Evolutionary conservation across 371 early-diverging fungal species (phyloP).

Genomic region (Rhizopus delemar): DNA sequence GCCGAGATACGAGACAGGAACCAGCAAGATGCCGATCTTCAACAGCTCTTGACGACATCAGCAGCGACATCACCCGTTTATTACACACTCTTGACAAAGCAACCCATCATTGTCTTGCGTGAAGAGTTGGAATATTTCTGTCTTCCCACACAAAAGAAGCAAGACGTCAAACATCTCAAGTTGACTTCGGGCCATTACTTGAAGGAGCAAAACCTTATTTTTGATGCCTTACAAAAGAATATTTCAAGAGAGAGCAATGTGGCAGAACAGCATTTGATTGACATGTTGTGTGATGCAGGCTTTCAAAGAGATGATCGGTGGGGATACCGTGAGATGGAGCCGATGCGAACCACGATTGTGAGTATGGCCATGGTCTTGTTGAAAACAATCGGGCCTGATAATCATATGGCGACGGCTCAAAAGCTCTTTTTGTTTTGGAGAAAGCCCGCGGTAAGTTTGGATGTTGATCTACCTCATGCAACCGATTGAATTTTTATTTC

Average conservation of each 20-base stretch:
- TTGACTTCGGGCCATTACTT: slow-evolving; percentile 65
- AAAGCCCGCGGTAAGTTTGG: slow-evolving; percentile 71
- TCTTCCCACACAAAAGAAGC: slow-evolving; percentile 44
- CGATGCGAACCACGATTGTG: slow-evolving; percentile 63
- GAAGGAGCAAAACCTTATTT: slow-evolving; percentile 67
- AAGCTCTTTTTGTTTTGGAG: slow-evolving; percentile 81
- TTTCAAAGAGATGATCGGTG: slow-evolving; percentile 67
- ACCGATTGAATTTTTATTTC: background rate
- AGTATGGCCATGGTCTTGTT: slow-evolving; percentile 73
- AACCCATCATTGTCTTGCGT: slow-evolving; percentile 68
- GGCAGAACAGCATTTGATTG: slow-evolving; percentile 81
- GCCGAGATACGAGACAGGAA: slow-evolving; percentile 25
- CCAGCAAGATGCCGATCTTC: slow-evolving; percentile 22
- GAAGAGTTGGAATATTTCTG: slow-evolving; percentile 68
- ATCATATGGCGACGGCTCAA: slow-evolving; percentile 78
- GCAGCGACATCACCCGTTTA: slow-evolving; percentile 41
- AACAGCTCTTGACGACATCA: slow-evolving; percentile 19
- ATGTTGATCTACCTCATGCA: too few species aligned
- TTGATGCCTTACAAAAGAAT: slow-evolving; percentile 74
- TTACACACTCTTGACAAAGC: slow-evolving; percentile 66
- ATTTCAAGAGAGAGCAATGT: slow-evolving; percentile 71
- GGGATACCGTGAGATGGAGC: slow-evolving; percentile 74
- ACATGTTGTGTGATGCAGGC: slow-evolving; percentile 77
- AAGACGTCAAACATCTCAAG: slow-evolving; percentile 49
- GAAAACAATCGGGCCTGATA: slow-evolving; percentile 69